Evolutionary conservation across 768 basidiomycete genomes (phyloP), one percentile per base, ranked within the genome.

Genomic region (Plicaturopsis crispa): DNA sequence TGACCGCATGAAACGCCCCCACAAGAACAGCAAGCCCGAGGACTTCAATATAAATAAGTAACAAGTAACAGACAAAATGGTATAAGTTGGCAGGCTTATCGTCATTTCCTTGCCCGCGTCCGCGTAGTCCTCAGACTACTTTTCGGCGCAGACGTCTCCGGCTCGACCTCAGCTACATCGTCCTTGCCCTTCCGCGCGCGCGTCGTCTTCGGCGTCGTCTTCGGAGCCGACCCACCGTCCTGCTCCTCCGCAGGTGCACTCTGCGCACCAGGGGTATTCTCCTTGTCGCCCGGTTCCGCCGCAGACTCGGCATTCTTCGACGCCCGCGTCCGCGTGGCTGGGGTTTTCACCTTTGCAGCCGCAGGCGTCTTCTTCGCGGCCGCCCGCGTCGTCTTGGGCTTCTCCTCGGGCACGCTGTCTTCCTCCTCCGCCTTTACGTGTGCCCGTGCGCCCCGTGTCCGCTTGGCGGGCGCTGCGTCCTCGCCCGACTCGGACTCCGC

Each of bases 231-330:
- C n/a, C n/a, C 24, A 13, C 42, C 43, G 19, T 44, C 43, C n/a
- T 43, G 35, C n/a, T 42, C 42, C 20, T n/a, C n/a, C n/a, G n/a
- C n/a, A n/a, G n/a, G n/a, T n/a, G n/a, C n/a, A n/a, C n/a, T n/a
- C n/a, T n/a, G n/a, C n/a, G 31, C 38, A n/a, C 41, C 42, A 11
- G 43, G 43, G 7, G 43, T 43, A 43, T 44, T 44, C 42, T 44
- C 43, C 12, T 44, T 44, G 19, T 44, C 41, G 7, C 35, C 35
- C n/a, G 17, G n/a, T 20, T 20, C 35, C 6, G 35, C 10, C 33
- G 6, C 12, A 11, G 19, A 19, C 5, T 30, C 37, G 6, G 24
- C 16, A 33, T 6, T 32, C 18, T 40, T 32, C 7, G 32, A 33
- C n/a, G 20, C 13, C 2, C 14, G 32, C n/a, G 14, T 33, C 32